phyloP scores from a whole-genome alignment of 192 early-diverging fungal species.

The Mortierella alpina region DNA sequence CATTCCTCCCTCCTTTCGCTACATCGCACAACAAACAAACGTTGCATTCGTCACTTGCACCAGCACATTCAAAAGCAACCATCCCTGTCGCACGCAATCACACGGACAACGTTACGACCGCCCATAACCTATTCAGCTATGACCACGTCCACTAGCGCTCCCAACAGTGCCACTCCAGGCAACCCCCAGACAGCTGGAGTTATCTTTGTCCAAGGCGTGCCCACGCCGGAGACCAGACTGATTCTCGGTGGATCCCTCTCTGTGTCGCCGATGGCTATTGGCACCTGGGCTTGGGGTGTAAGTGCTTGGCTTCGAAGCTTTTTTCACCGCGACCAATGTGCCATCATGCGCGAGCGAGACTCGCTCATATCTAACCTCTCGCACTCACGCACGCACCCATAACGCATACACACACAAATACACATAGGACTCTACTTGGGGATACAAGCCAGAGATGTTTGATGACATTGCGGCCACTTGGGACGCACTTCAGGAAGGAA shows the following conservation, averaged over 20 bases:
- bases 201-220: constrained; percentile 51
- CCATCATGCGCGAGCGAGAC: neutral
- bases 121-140: neutral
- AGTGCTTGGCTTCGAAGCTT: constrained; percentile 10
- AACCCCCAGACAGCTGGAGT: constrained; percentile 27
- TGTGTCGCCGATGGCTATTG: constrained; percentile 59
- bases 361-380: neutral
- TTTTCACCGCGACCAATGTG: neutral
- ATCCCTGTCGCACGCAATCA: neutral
- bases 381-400: neutral
- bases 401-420: neutral
- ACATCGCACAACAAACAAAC: neutral
- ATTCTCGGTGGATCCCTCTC: constrained; percentile 34
- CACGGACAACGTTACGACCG: neutral
- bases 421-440: constrained; percentile 46
- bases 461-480: constrained; percentile 55
- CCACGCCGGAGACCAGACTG: constrained; percentile 53
- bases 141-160: neutral
- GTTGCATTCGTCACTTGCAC: neutral
- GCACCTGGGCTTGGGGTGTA: constrained; percentile 62
- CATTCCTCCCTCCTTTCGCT: neutral
- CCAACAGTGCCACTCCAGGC: neutral
- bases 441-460: constrained; percentile 55
- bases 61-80: neutral
- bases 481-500: constrained; percentile 38